Conservation (phyloP, 1,284 basidiomycete genomes). For the Tremellales sp. region DNA sequence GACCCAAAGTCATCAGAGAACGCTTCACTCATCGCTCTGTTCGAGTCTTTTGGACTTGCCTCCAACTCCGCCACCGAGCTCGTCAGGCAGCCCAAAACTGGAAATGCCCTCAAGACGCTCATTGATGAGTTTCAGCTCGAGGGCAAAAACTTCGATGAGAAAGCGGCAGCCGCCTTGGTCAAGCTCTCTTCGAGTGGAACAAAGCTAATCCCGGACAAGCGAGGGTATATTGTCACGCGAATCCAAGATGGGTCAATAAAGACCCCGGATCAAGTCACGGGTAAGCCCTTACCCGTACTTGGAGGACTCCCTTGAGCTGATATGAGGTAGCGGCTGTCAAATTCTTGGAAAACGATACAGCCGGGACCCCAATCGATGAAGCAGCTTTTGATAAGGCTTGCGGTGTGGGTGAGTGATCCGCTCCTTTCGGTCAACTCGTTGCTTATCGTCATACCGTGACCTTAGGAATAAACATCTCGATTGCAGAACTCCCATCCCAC, state of each 20-base stretch:
- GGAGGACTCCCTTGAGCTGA: not conserved
- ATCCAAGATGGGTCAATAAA: slow-evolving; percentile 71
- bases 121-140: slow-evolving; percentile 61
- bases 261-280: slow-evolving; percentile 80
- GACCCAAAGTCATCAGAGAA: slow-evolving; percentile 53
- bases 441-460: slow-evolving; percentile 2
- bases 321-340: slow-evolving; percentile 64
- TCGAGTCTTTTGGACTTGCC: slow-evolving; percentile 74
- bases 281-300: slow-evolving; percentile 51
- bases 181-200: slow-evolving; percentile 63
- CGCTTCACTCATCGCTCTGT: slow-evolving; percentile 59
- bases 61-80: slow-evolving; percentile 78
- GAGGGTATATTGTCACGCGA: slow-evolving; percentile 63
- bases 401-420: slow-evolving; percentile 71
- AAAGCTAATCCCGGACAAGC: slow-evolving; percentile 61
- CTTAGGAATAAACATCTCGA: slow-evolving; percentile 73
- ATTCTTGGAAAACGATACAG: slow-evolving; percentile 62
- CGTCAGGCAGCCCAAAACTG: slow-evolving; percentile 71
- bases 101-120: slow-evolving; percentile 65
- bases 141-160: slow-evolving; percentile 63
- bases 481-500: slow-evolving; percentile 62
- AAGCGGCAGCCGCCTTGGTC: slow-evolving; percentile 69
- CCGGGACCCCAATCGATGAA: slow-evolving; percentile 60
- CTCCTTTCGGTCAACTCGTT: not conserved
- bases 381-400: slow-evolving; percentile 72